Evolutionary conservation across 805 yeast genomes (phyloP), one percentile per base, ranked within the genome.

Genomic region (Starmerella potacharoeniae): DNA sequence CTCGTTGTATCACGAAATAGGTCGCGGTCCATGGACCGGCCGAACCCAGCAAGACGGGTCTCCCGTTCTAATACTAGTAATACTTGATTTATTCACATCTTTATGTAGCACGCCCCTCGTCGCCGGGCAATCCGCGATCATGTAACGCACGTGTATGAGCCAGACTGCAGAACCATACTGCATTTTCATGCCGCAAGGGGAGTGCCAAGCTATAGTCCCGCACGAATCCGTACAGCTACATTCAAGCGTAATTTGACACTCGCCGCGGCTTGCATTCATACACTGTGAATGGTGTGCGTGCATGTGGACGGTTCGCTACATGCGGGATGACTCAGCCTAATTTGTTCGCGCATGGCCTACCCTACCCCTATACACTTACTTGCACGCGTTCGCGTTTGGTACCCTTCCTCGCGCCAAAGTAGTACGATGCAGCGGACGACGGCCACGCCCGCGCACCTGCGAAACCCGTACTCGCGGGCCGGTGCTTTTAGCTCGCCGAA

Each of bases 1-100:
- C 59, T 64, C 6, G 65, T 62, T 1, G 59, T 63, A 7, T 63
- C 60, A 7, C 54, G 64, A 5, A 55, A 60, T 41, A 43, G 63
- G 2, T 29, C 60, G 36, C 57, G 62, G n/a, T 59, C 63, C n/a
- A 28, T 42, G 6, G 55, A 36, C 37, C 52, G 55, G 28, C n/a
- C 34, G 40, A n/a, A 46, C 49, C 6, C 17, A 6, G 30, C 31
- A 16, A 5, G 49, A 17, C 39, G 49, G 37, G 49, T 16, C n/a
- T 46, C 49, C 11, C 36, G 36, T n/a, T 6, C 46, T 43, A 43
- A 9, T 7, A 11, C 41, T 37, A 40, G 9, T 40, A 40, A 40
- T 40, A 40, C n/a, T 17, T 40, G 43, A 40, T 40, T 40, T 40
- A 40, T 40, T 40, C 29, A 17, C 43, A 16, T 17, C 10, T 40